Evolutionary conservation across 2,329 filamentous ascomycete genomes (phyloP), one percentile per base, ranked within the genome.

Genomic region (Pyricularia sp.): DNA sequence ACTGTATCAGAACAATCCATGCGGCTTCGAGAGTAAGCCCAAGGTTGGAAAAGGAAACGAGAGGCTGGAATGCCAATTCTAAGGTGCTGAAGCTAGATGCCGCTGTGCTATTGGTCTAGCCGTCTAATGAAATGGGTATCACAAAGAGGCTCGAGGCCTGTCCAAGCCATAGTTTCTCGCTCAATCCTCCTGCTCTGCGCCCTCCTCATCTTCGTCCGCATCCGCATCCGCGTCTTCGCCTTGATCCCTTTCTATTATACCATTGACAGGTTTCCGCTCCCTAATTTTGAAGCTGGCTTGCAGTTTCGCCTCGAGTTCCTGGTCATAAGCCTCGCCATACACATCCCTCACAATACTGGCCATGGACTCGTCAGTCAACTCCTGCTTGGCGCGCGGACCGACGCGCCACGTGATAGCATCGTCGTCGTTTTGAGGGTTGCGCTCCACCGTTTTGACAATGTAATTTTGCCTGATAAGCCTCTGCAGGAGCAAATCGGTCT

Each of bases 401-500:
- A 97, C 84, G 65, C 89, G 84, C 82, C 91, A 99, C 62, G 90
- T 92, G 8, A 91, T 81, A 2, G 84, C 81, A 68, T 93, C 87
- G 49, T 96, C 90, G 30, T 89, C 90, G 1, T 85, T 86, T 33
- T 78, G 70, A 76, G 67, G 64, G 31, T 79, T 79, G 60, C 78
- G 83, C 69, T 97, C 92, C 24, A 87, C 82, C 62, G 87, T 82
- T 68, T 85, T 89, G 44, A 92, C 81, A 2, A 99, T 78, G 72
- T 99, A 99, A 0, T 89, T 90, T 64, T 97, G 92, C 68, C 84
- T 88, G 68, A 88, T 83, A 79, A 97, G 87, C 63, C 84, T 84
- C 69, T 87, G 84, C 13, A 97, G 77, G 3, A 93, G 78, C 64
- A 85, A 81, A 7, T 96, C 89, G 1, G 90, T 96, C 71, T 85